Evolutionary conservation across 2,329 filamentous ascomycete genomes (phyloP).

Genomic region (Colletotrichum euphorbiae): DNA sequence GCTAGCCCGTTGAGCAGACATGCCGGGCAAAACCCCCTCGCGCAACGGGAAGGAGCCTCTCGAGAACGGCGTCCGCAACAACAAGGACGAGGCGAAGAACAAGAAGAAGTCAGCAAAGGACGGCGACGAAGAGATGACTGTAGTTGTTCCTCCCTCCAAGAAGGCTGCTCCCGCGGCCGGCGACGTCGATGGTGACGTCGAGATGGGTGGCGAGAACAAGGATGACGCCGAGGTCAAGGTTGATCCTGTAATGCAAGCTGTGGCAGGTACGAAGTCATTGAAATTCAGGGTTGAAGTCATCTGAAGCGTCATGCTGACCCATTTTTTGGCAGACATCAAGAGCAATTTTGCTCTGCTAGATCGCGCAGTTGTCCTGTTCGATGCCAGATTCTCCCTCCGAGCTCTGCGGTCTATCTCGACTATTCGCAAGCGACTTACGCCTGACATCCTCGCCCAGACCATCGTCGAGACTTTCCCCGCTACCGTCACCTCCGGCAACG

Average conservation of each 20-base stretch:
- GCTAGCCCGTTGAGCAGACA: constrained; percentile 51
- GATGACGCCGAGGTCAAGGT: constrained; percentile 65
- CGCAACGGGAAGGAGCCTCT: constrained; percentile 77
- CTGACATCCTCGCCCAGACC: constrained; percentile 83
- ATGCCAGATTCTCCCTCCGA: constrained; percentile 93
- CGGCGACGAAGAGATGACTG: constrained; percentile 83
- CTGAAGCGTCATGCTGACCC: constrained; percentile 41
- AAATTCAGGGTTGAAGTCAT: background rate
- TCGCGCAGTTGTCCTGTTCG: constrained; percentile 91
- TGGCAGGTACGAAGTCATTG: constrained; percentile 63
- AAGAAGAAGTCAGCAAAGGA: constrained; percentile 75
- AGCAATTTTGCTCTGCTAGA: constrained; percentile 93
- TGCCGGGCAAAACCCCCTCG: constrained; percentile 81
- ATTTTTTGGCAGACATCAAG: constrained; percentile 80
- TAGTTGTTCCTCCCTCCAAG: constrained; percentile 82
- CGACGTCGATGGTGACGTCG: constrained; percentile 76
- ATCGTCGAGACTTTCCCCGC: constrained; percentile 83
- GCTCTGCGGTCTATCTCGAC: constrained; percentile 96
- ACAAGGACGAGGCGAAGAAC: constrained; percentile 76
- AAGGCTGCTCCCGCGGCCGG: constrained; percentile 66
- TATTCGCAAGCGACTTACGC: constrained; percentile 88
- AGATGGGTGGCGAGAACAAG: constrained; percentile 73
- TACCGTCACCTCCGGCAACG: constrained; percentile 68
- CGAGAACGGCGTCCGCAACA: constrained; percentile 75
- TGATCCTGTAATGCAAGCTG: constrained; percentile 70